phyloP scores from a whole-genome alignment of 257 asterid species.

The Ligustrum vulgare region DNA sequence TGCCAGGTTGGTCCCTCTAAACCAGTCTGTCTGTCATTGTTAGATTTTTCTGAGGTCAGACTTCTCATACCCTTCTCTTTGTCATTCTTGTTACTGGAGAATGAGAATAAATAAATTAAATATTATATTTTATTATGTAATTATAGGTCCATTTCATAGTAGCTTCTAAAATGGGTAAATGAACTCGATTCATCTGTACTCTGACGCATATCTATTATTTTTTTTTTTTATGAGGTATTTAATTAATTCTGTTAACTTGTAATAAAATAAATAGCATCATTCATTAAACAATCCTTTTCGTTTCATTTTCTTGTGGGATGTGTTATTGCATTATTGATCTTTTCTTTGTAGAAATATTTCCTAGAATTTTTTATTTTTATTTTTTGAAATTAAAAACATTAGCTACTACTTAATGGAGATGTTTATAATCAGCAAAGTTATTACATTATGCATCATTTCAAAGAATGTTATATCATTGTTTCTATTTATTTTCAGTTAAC shows the following conservation, averaged over 20 bases:
- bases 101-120: no score
- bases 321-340: background rate
- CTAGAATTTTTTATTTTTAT: background rate
- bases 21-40: conserved; percentile 13
- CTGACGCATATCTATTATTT: background rate
- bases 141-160: background rate
- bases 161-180: background rate
- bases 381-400: background rate
- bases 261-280: background rate
- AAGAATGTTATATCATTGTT: background rate
- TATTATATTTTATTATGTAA: no score
- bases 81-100: background rate
- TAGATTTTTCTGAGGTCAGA: conserved; percentile 10
- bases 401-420: background rate
- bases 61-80: conserved; percentile 3
- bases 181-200: background rate
- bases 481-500: conserved; percentile 64
- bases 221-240: background rate
- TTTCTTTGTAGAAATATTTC: background rate
- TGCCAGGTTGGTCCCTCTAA: conserved; percentile 73
- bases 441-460: background rate
- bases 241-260: background rate
- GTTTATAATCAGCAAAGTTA: background rate
- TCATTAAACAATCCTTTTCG: background rate
- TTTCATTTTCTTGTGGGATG: background rate